These are phyloP conservation scores for Nakazawaea molendinolei DNA, from an alignment of 805 yeast species.

Conservation along the genomic window DNA sequence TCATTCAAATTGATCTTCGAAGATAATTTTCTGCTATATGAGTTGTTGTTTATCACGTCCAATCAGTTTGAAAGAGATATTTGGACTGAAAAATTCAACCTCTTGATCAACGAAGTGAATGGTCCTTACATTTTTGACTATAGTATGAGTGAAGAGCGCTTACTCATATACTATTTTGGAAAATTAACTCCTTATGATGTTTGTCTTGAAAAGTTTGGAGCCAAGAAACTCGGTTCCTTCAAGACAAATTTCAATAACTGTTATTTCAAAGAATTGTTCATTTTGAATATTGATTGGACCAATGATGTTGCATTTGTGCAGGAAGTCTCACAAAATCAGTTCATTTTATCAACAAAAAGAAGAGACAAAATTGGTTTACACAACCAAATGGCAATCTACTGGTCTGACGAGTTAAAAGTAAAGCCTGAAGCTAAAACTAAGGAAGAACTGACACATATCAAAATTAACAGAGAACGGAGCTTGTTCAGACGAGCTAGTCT, in stretches of 20 bases:
- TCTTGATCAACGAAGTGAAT: conserved; percentile 22
- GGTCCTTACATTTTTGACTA: conserved; percentile 24
- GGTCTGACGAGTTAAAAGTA: no score
- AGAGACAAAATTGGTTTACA: no score
- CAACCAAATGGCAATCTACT: no score
- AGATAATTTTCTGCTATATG: conserved; percentile 32
- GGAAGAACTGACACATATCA: no score
- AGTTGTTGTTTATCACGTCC: conserved; percentile 32
- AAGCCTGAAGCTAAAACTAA: no score
- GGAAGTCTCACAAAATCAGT: no score
- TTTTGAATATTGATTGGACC: no score
- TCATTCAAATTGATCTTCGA: conserved; percentile 43
- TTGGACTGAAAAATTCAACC: conserved; percentile 35
- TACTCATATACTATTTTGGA: conserved; percentile 14
- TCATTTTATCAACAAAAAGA: no score
- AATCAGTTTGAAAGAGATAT: conserved; percentile 26
- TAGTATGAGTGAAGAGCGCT: conserved; percentile 15
- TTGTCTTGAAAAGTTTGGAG: conserved; percentile 15
- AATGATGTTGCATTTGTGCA: no score
- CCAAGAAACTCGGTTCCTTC: conserved; percentile 2
- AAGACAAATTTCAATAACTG: conserved; percentile 16
- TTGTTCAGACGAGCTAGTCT: no score
- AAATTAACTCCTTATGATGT: conserved; percentile 17
- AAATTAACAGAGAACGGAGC: no score
- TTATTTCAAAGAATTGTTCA: conserved; percentile 21